Evolutionary conservation across 2,329 filamentous ascomycete genomes (phyloP).

Genomic region (Hypoxylon sp.): DNA sequence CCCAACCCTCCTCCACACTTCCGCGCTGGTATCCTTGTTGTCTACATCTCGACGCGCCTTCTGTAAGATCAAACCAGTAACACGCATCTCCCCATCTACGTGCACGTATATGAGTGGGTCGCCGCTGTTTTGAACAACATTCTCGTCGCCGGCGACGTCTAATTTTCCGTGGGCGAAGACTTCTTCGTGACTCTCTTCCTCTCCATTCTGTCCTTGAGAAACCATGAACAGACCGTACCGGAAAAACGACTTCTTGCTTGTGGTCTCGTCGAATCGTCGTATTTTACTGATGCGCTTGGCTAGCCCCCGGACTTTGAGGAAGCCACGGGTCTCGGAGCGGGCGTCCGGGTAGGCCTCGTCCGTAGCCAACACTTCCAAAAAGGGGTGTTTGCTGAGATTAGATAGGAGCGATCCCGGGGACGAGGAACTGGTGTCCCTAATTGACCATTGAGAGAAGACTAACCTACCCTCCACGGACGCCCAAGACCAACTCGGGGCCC

Average conservation of each 20-base stretch:
- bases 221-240: background rate
- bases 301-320: constrained; percentile 29
- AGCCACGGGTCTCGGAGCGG: constrained; percentile 23
- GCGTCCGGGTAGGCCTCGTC: constrained; percentile 21
- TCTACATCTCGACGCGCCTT: background rate
- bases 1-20: constrained; percentile 32
- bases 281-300: constrained; percentile 19
- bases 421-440: constrained; percentile 17
- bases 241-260: background rate
- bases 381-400: constrained; percentile 17
- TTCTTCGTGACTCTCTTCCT: background rate
- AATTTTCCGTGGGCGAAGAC: constrained; percentile 1
- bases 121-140: background rate
- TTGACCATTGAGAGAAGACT: constrained; percentile 28
- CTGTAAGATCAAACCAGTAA: constrained; percentile 7
- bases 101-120: constrained; percentile 3
- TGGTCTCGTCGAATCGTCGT: background rate
- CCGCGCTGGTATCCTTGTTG: background rate
- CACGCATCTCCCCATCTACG: background rate
- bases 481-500: constrained; percentile 45
- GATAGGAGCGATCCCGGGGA: constrained; percentile 16
- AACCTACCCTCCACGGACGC: constrained; percentile 37
- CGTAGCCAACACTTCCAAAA: constrained; percentile 29
- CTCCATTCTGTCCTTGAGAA: background rate
- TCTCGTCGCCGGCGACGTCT: background rate